Base-by-base conservation (phyloP, 371 early-diverging fungal genomes). In the Entomophthora muscae region DNA sequence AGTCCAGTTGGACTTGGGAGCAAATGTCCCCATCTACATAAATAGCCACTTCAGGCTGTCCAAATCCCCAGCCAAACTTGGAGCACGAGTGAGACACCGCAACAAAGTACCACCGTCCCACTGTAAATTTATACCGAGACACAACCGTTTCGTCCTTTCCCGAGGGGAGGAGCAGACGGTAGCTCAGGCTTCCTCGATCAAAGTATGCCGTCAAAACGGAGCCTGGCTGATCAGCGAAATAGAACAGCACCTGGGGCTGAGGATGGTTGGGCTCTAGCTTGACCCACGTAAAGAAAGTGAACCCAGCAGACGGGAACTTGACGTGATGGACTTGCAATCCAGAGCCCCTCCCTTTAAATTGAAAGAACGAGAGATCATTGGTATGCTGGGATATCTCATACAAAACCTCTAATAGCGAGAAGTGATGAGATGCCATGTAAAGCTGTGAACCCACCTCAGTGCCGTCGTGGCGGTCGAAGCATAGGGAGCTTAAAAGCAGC, bases 261-360 rank as follows among this genome's bases (percentile, higher is more conserved):
- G 5, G 10, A 17, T 42, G 42, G 42, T 42, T 42, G 42, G 42
- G 42, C 56, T 76, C 75, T 24, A 76, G 61, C 32, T 72, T 68
- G 56, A 79, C 60, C 79, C 79, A 79, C 1, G 73, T 69, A 23
- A 70, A 63, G 52, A 76, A 74, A 1, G 76, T 69, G 66, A 73
- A 76, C 3, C 79, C 79, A 55, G 59, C 64, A 1, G 42, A 7
- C 1, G 75, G 76, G 70, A 73, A 75, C 28, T 65, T 68, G 13
- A 73, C 51, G 13, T 51, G 24, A 2, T 74, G 71, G 10, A 75
- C 27, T 10, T 68, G 53, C 29, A 79, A 65, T 0, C 79, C 79
- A 57, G 73, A 73, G 2, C 65, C 66, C 0, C 33, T 56, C n/a
- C 76, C 77, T 17, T 70, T 66, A 52, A 75, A 76, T 42, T 74